Conservation (phyloP, 306 rosid genomes). For the Alnus rubra region DNA sequence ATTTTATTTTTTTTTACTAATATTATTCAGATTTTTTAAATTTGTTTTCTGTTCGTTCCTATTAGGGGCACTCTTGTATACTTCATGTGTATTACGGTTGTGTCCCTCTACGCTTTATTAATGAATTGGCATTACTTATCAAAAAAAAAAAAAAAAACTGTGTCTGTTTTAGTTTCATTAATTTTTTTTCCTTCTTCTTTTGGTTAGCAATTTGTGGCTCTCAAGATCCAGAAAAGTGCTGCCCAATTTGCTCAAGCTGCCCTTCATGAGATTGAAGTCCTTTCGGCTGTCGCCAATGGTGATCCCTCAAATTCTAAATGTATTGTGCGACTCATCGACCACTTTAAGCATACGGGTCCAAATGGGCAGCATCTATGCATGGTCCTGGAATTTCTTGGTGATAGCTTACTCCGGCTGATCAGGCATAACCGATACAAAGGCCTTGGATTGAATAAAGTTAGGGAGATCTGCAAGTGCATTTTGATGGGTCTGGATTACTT, state of each 20-base stretch:
- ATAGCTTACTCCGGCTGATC: constrained; percentile 86
- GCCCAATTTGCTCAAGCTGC: constrained; percentile 93
- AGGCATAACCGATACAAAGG: constrained; percentile 75
- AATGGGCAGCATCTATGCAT: constrained; percentile 96
- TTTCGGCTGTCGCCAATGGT: constrained; percentile 64
- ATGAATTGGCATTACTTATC: too few species aligned
- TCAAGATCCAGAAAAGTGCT: constrained; percentile 97
- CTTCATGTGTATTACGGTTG: too few species aligned
- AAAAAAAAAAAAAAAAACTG: too few species aligned
- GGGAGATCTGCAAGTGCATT: constrained; percentile 80
- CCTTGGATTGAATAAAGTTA: constrained; percentile 70
- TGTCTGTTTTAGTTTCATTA: constrained; percentile 1
- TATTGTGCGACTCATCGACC: constrained; percentile 77
- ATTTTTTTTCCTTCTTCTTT: constrained; percentile 1
- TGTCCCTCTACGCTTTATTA: too few species aligned
- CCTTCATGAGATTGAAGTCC: constrained; percentile 84
- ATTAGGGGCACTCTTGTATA: too few species aligned
- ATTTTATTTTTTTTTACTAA: not conserved
- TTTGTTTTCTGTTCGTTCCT: too few species aligned
- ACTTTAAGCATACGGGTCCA: constrained; percentile 91
- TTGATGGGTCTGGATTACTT: constrained; percentile 85
- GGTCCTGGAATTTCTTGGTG: constrained; percentile 98
- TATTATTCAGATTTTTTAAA: too few species aligned
- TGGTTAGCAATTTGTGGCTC: constrained; percentile 79
- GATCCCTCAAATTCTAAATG: constrained; percentile 74